Conservation (phyloP, 805 yeast genomes). For the Soucietia sequanensis region DNA sequence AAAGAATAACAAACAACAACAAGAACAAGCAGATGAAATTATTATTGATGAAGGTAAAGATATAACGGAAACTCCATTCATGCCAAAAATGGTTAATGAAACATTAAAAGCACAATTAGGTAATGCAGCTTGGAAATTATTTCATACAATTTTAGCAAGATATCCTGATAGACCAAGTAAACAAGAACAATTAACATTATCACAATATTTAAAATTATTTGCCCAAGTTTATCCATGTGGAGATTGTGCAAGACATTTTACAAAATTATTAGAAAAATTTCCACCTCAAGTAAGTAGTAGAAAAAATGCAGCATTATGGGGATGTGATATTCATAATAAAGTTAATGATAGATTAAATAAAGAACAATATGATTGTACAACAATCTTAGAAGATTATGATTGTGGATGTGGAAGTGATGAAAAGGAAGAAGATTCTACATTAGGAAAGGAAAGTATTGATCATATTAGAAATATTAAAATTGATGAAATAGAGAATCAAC, state of each 20-base stretch:
- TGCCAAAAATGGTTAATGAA: slow-evolving; percentile 94
- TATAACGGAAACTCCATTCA: slow-evolving; percentile 54
- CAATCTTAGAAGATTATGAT: slow-evolving; percentile 84
- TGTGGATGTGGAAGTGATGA: slow-evolving; percentile 92
- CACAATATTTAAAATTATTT: slow-evolving; percentile 66
- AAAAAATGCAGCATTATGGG: slow-evolving; percentile 90
- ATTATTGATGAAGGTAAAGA: slow-evolving; percentile 6
- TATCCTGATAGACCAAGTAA: slow-evolving; percentile 80
- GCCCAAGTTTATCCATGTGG: slow-evolving; percentile 96
- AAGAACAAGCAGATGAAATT: neutral
- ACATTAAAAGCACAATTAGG: slow-evolving; percentile 83
- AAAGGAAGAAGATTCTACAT: slow-evolving; percentile 44
- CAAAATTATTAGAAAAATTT: slow-evolving; percentile 57
- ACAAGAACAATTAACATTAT: slow-evolving; percentile 61
- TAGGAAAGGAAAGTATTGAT: slow-evolving; percentile 30
- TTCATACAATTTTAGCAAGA: slow-evolving; percentile 89
- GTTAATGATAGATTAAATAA: slow-evolving; percentile 75
- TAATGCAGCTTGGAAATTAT: slow-evolving; percentile 82
- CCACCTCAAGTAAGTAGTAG: slow-evolving; percentile 86
- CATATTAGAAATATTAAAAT: slow-evolving; percentile 47
- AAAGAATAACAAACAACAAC: neutral
- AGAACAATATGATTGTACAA: slow-evolving; percentile 77
- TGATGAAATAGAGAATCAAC: slow-evolving; percentile 44
- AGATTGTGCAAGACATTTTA: slow-evolving; percentile 93
- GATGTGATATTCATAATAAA: slow-evolving; percentile 86